Base-by-base conservation (phyloP, 164 flowering plant genomes). In the Echeveria elegans region DNA sequence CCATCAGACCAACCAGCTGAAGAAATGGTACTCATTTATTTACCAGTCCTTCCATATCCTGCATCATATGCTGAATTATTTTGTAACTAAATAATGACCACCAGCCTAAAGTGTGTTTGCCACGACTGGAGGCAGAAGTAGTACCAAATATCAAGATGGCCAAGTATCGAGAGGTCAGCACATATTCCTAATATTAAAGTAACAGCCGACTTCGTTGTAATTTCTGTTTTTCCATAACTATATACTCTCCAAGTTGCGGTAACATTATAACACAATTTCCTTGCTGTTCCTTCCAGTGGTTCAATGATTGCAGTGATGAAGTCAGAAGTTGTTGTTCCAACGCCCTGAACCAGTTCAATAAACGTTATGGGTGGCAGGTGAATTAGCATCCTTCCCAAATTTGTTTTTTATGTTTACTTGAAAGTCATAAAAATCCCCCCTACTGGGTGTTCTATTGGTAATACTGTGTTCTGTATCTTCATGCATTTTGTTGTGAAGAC, bases 331-430 rank as follows among this genome's bases (percentile, higher is more conserved):
- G 95, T 67, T 91, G 97, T 72, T 72, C 85, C 30, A 50, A 70
- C 45, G 92, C 90, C 52, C 36, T 94, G 63, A 69, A 81, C 19
- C 72, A 71, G 73, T 87, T 94, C 64, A 70, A 74, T 45, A 68
- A 81, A 66, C 72, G 77, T 12, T 86, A 83, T 63, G 83, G 83
- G 56, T 90, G 97, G 96, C 73, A 86, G 98, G 97, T 93, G 80
- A 62, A 10, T 28, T 65, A 43, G 21, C 19, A 23, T 19, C 7
- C 30, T n/a, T 52, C 41, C 52, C 29, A 31, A 4, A 1, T 26
- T 30, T 6, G 14, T 5, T 28, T 23, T 29, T 6, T 52, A 0
- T 52, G 8, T 52, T 14, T 34, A n/a, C 23, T 8, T 61, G n/a
- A 36, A 1, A 18, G 23, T 61, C 64, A 30, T 18, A n/a, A 61